These are phyloP conservation scores for Eremothecium coryli DNA, from an alignment of 1,139 yeast genomes.

Conservation along the genomic window DNA sequence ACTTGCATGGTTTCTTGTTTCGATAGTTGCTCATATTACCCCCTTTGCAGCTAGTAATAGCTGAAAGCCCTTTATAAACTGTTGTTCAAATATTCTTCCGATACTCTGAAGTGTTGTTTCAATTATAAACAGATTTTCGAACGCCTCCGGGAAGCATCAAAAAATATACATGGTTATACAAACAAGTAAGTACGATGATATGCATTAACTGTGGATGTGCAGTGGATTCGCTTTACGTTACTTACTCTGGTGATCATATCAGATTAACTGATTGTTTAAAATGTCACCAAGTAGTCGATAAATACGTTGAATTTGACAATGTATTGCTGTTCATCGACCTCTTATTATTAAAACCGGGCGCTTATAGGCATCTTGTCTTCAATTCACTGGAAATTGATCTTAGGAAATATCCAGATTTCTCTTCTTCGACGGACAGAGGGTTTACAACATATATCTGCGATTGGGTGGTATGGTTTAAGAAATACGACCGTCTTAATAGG, in stretches of 20 bases:
- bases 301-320: slow-evolving; percentile 83
- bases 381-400: slow-evolving; percentile 43
- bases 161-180: too few relatives aligned
- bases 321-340: slow-evolving; percentile 79
- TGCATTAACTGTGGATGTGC: slow-evolving; percentile 79
- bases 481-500: slow-evolving; percentile 33
- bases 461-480: slow-evolving; percentile 19
- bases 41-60: not conserved
- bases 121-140: too few relatives aligned
- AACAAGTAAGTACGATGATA: slow-evolving; percentile 45
- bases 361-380: slow-evolving; percentile 80
- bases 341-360: slow-evolving; percentile 74
- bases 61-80: not conserved
- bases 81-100: too few relatives aligned
- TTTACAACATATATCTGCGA: slow-evolving; percentile 2
- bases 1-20: slow-evolving; percentile 34
- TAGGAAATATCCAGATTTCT: slow-evolving; percentile 11
- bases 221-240: slow-evolving; percentile 56
- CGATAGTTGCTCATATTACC: slow-evolving; percentile 12
- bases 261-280: slow-evolving; percentile 66
- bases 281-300: slow-evolving; percentile 74
- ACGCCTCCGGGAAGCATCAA: too few relatives aligned
- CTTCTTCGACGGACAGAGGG: slow-evolving; percentile 4
- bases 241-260: slow-evolving; percentile 70
- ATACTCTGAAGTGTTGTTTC: too few relatives aligned